Evolutionary conservation across 2,329 filamentous ascomycete genomes (phyloP), one percentile per base, ranked within the genome.

Genomic region (Chaetoscypha palmicola): DNA sequence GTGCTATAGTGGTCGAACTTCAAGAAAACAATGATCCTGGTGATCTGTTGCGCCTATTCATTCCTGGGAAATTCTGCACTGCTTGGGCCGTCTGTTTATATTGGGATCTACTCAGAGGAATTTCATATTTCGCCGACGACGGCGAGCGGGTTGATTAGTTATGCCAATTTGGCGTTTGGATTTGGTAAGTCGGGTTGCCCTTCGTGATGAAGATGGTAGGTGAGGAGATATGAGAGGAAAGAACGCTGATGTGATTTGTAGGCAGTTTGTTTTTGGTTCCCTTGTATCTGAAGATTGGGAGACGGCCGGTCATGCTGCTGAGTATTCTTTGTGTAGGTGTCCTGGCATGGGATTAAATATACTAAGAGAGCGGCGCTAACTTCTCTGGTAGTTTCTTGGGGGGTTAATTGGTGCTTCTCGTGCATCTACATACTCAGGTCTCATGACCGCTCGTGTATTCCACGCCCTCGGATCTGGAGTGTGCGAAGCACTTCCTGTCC

Each of bases 131-230:
- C 68, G 3, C 65, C 69, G 2, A 70, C 68, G 5, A 67, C 62
- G 8, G 75, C 77, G 0, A 77, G 75, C 0, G 71, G 71, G 5
- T 59, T 80, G 24, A 68, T 80, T 44, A 77, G 73, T 9, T 81
- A 80, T 55, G 71, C 76, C 0, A 80, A 79, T 56, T 64, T 80
- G 16, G 71, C 72, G 3, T 80, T 76, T 59, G 77, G 77, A 0
- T 76, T 79, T 47, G 73, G 71, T 61, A 61, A 47, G 56, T 54
- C 5, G n/a, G 17, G 11, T 14, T n/a, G n/a, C n/a, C n/a, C n/a
- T n/a, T n/a, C n/a, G n/a, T 34, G 17, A 7, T 24, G 12, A 17
- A 19, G 14, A 17, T 23, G 24, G 26, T n/a, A 31, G 26, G 9
- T 38, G 3, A 10, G 12, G 28, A 31, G 16, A 10, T 11, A 31